phyloP scores from a whole-genome alignment of 1,139 yeast species.

The Candida tropicalis region DNA sequence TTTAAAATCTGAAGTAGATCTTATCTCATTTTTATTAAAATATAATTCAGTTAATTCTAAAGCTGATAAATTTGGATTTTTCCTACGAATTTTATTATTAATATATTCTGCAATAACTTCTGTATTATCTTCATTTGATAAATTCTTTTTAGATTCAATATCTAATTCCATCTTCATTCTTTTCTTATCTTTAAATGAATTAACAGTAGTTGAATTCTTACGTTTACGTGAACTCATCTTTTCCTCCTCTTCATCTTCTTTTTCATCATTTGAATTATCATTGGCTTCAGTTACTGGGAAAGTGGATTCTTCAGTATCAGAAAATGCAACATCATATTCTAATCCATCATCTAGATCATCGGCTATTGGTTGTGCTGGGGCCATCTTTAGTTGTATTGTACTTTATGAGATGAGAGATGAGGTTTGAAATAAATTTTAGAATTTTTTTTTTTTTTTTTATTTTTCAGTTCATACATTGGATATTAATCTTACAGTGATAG shows the following conservation, averaged over 20 bases:
- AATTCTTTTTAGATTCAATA: constrained; percentile 47
- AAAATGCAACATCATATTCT: constrained; percentile 51
- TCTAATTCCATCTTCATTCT: constrained; percentile 62
- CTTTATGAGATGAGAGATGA: constrained; percentile 5
- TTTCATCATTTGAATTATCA: constrained; percentile 13
- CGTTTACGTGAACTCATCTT: constrained; percentile 11
- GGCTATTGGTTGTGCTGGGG: constrained; percentile 12
- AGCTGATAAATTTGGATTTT: constrained; percentile 59
- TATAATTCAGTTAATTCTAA: constrained; percentile 64
- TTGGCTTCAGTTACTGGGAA: constrained; percentile 18
- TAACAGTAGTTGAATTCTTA: constrained; percentile 21
- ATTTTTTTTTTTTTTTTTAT: neutral
- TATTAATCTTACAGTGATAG: too few species aligned
- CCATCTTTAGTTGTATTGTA: constrained; percentile 7
- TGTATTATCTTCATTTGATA: constrained; percentile 51
- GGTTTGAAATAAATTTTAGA: neutral
- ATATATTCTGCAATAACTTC: constrained; percentile 63
- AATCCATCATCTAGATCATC: constrained; percentile 76
- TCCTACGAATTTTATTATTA: constrained; percentile 51
- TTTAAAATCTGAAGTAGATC: constrained; percentile 53
- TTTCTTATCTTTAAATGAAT: constrained; percentile 53
- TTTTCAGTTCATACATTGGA: too few species aligned
- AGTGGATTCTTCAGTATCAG: constrained; percentile 18
- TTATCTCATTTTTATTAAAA: constrained; percentile 49
- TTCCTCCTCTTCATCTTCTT: constrained; percentile 13